Evolutionary conservation across 2,329 filamentous ascomycete genomes (phyloP).

Genomic region (Colletotrichum filicis): DNA sequence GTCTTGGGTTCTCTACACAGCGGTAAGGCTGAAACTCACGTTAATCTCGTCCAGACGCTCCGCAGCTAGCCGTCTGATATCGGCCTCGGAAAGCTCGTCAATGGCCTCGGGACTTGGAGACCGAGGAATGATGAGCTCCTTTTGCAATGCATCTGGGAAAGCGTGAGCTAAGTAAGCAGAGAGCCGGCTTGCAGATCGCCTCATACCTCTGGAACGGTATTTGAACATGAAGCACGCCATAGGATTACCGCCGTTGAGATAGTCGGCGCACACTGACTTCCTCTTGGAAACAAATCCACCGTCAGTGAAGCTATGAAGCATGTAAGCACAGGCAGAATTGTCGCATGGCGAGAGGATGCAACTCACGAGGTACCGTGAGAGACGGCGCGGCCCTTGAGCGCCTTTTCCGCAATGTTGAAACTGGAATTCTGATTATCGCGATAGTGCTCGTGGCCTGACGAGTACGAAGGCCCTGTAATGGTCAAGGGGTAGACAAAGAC

Average conservation of each 20-base stretch:
- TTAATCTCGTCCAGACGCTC: slow-evolving; percentile 29
- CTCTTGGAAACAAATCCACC: slow-evolving; percentile 3
- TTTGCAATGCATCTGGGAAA: slow-evolving; percentile 36
- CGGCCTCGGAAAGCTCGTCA: slow-evolving; percentile 20
- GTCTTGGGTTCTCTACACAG: neutral
- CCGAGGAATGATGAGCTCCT: slow-evolving; percentile 36
- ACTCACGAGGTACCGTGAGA: slow-evolving; percentile 38
- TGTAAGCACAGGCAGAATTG: neutral
- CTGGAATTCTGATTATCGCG: neutral
- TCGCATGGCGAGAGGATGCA: neutral
- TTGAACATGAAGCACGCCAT: slow-evolving; percentile 38
- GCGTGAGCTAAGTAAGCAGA: neutral
- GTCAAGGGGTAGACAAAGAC: slow-evolving; percentile 32
- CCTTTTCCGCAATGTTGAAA: slow-evolving; percentile 32
- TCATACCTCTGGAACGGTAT: slow-evolving; percentile 39
- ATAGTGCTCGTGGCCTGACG: neutral
- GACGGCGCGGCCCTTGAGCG: slow-evolving; percentile 35
- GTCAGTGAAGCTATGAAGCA: slow-evolving; percentile 16
- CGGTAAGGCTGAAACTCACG: slow-evolving; percentile 1
- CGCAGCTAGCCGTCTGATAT: slow-evolving; percentile 30
- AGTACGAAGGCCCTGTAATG: neutral
- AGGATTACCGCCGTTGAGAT: slow-evolving; percentile 8
- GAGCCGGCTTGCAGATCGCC: neutral
- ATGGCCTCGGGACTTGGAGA: slow-evolving; percentile 33
- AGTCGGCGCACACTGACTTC: neutral